Evolutionary conservation across 108 stramenopile genomes (phyloP).

Genomic region (Cylindrotheca fusiformis): DNA sequence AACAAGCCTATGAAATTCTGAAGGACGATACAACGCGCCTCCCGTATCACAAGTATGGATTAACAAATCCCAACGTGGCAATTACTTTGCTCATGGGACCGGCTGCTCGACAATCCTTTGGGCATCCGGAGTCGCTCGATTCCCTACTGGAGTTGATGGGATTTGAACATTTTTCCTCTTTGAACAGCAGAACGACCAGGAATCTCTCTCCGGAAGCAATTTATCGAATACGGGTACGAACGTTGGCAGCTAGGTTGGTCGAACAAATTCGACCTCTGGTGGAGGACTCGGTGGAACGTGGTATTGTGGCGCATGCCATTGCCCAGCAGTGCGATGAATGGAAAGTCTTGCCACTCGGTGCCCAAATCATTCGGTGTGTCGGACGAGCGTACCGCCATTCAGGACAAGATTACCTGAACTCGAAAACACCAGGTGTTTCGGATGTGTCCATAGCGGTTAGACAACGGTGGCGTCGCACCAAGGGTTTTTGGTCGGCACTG

Average conservation of each 20-base stretch:
- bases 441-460: slow-evolving; percentile 17
- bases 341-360: slow-evolving; percentile 63
- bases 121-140: slow-evolving; percentile 6
- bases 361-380: slow-evolving; percentile 76
- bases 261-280: slow-evolving; percentile 75
- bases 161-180: slow-evolving; percentile 11
- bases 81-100: slow-evolving; percentile 53
- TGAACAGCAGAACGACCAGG: background rate
- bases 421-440: background rate
- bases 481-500: slow-evolving; percentile 47
- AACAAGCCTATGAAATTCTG: slow-evolving; percentile 70
- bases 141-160: slow-evolving; percentile 42
- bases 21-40: slow-evolving; percentile 69
- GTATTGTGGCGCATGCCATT: slow-evolving; percentile 35
- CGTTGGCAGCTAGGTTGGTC: slow-evolving; percentile 47
- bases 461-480: slow-evolving; percentile 46
- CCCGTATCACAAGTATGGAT: slow-evolving; percentile 74
- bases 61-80: slow-evolving; percentile 48
- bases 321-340: slow-evolving; percentile 52
- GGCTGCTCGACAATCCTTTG: background rate
- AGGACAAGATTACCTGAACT: slow-evolving; percentile 43
- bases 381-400: slow-evolving; percentile 72
- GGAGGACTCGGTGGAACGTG: slow-evolving; percentile 52
- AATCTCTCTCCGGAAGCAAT: background rate
- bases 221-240: slow-evolving; percentile 34